A percentile compares a stretch with the other conserved stretches of the same genome.
Evolutionary conservation across 2,329 filamentous ascomycete genomes (phyloP).

Genomic region (Exophiala xenobiotica): DNA sequence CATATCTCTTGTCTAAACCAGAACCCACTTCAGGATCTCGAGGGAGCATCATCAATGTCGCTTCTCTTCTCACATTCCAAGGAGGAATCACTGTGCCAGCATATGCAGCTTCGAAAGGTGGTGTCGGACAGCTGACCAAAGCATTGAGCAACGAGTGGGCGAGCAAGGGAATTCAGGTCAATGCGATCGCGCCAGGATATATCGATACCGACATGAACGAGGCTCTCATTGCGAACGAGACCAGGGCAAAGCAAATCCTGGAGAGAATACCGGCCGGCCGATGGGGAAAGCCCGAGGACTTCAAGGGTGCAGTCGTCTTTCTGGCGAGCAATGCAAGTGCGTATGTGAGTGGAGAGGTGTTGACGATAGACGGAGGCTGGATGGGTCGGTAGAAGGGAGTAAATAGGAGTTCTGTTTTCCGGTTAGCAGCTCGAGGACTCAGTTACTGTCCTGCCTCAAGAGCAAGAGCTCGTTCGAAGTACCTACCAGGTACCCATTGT

Average conservation of each 20-base stretch:
- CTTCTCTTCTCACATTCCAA: conserved; percentile 77
- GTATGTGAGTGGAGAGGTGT: conserved; percentile 50
- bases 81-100: conserved; percentile 86
- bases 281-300: conserved; percentile 67
- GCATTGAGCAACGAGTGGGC: conserved; percentile 85
- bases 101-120: conserved; percentile 83
- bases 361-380: conserved; percentile 39
- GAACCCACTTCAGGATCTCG: conserved; percentile 31
- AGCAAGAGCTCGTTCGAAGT: too few relatives aligned
- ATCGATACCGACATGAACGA: conserved; percentile 94
- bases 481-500: too few relatives aligned
- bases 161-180: conserved; percentile 74
- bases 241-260: conserved; percentile 70
- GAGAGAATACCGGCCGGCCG: conserved; percentile 78
- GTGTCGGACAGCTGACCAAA: conserved; percentile 81
- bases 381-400: conserved; percentile 27
- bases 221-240: conserved; percentile 71
- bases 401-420: too few relatives aligned
- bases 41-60: conserved; percentile 73
- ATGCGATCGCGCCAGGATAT: conserved; percentile 86
- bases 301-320: conserved; percentile 52
- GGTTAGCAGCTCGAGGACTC: too few relatives aligned
- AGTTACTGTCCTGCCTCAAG: too few relatives aligned
- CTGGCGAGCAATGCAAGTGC: conserved; percentile 46
- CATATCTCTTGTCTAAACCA: conserved; percentile 68